Percentiles rank a stretch among this genome's conserved stretches.
phyloP scores from a whole-genome alignment of 2,329 filamentous ascomycete species.

The Pseudonectria buxi region DNA sequence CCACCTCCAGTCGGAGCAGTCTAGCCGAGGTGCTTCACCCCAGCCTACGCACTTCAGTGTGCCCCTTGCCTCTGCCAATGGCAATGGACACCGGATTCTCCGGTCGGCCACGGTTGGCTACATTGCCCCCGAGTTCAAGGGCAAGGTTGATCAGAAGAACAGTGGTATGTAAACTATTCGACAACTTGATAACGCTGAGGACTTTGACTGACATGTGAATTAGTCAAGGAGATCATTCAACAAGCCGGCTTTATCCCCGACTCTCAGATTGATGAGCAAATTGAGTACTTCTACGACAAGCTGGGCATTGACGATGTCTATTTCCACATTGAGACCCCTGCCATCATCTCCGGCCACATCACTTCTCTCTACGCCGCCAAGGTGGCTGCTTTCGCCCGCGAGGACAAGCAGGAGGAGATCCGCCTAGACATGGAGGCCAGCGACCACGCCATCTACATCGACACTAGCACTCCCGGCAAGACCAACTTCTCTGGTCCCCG shows the following conservation, averaged over 20 bases:
- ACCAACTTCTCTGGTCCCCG: slow-evolving; percentile 71
- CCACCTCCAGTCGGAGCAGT: slow-evolving; percentile 33
- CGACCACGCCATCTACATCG: slow-evolving; percentile 97
- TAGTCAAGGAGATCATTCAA: slow-evolving; percentile 75
- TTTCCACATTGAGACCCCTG: slow-evolving; percentile 82
- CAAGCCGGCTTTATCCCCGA: slow-evolving; percentile 80
- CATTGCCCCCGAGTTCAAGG: slow-evolving; percentile 87
- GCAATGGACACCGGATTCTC: slow-evolving; percentile 65
- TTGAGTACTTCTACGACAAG: slow-evolving; percentile 95
- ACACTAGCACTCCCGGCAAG: slow-evolving; percentile 86
- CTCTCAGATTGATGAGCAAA: slow-evolving; percentile 76
- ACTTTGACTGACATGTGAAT: slow-evolving; percentile 6
- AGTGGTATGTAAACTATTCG: slow-evolving; percentile 46
- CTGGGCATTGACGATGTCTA: slow-evolving; percentile 98
- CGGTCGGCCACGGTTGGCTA: slow-evolving; percentile 91
- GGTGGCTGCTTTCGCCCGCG: slow-evolving; percentile 84
- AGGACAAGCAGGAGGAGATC: slow-evolving; percentile 92
- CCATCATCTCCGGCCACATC: slow-evolving; percentile 87
- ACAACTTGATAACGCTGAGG: neutral
- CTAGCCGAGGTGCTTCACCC: slow-evolving; percentile 67
- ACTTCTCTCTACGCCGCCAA: slow-evolving; percentile 96
- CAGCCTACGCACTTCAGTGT: slow-evolving; percentile 81
- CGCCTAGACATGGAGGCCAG: slow-evolving; percentile 88
- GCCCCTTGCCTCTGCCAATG: slow-evolving; percentile 45
- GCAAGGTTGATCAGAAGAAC: slow-evolving; percentile 87